Base-by-base conservation (phyloP, 164 flowering plant genomes). In the Aristolochia contorta region DNA sequence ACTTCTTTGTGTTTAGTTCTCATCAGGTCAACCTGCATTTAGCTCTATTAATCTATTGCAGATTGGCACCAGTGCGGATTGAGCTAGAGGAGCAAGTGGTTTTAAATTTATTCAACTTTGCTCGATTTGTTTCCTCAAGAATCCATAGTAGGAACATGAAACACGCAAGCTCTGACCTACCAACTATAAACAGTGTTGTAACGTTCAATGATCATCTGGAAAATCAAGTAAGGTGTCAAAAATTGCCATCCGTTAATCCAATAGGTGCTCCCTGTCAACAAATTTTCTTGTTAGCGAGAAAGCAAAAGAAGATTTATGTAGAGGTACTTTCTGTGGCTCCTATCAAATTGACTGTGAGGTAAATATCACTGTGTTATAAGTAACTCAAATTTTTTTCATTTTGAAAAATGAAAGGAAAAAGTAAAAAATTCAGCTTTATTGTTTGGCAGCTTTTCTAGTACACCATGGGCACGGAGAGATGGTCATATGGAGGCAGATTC, bases 201-300 rank as follows among this genome's bases (percentile, higher is more conserved):
- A 56, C 61, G 55, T 62, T 56, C 69, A 67, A 73, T 43, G 27
- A 48, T 6, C 58, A 67, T 20, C 49, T 41, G 58, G 73, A 66
- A 43, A 64, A 61, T 63, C 27, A 56, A 7, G 58, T 50, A 53
- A 69, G 66, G 57, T 57, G 57, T 60, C 54, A 57, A 59, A 69
- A 72, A 37, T 68, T 88, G 22, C 87, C 92, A 62, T 70, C 72
- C 58, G 71, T 85, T n/a, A 75, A 83, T 71, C 97, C 97, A 41
- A 84, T 90, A 63, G 97, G 96, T 69, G 96, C 96, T 70, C 97
- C 97, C 58, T 86, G 99, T 93, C 99, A 94, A 75, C 70, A 87
- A 67, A 84, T 94, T 68, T 82, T 77, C 62, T 82, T 82, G 64
- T 71, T 85, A 66, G 91, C 97, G 15, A 74, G 82, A 77, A 78